A percentile compares a stretch with the other conserved stretches of the same genome.
Conservation (phyloP, 2,329 filamentous ascomycete species). For the Xylariaceae sp. region DNA sequence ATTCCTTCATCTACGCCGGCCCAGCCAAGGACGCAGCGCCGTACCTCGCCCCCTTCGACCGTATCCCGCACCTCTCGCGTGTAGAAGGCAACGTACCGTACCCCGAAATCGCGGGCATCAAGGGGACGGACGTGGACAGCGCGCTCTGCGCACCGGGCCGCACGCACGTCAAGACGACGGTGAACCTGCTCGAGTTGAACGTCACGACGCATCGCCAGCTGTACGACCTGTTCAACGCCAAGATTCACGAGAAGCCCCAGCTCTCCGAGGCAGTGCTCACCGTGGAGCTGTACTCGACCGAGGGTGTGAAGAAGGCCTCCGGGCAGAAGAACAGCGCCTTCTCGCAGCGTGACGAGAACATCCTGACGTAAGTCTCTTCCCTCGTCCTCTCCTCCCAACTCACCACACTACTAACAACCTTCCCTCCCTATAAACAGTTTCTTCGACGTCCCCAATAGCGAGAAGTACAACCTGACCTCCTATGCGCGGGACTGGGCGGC, state of each 20-base stretch:
- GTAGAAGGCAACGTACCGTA: background rate
- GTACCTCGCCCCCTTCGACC: background rate
- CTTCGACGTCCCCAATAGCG: background rate
- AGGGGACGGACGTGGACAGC: background rate
- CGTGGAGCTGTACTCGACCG: background rate
- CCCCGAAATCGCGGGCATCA: background rate
- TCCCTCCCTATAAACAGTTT: background rate
- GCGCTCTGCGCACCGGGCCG: background rate
- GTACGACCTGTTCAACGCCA: background rate
- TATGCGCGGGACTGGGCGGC: slow-evolving; percentile 2
- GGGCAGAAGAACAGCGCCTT: background rate
- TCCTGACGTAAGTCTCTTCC: too few species aligned
- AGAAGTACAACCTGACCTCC: background rate
- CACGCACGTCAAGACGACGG: background rate
- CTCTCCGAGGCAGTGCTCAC: background rate
- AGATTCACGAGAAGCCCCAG: background rate
- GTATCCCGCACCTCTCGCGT: background rate
- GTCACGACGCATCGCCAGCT: slow-evolving; percentile 1
- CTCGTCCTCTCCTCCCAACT: too few species aligned
- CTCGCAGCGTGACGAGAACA: too few species aligned
- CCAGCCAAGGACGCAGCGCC: background rate
- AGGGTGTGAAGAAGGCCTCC: background rate
- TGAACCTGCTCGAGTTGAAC: background rate
- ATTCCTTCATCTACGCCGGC: background rate
- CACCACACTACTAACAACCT: too few species aligned